Conservation (phyloP, 2,329 filamentous ascomycete species). For the Parascedosporium putredinis region DNA sequence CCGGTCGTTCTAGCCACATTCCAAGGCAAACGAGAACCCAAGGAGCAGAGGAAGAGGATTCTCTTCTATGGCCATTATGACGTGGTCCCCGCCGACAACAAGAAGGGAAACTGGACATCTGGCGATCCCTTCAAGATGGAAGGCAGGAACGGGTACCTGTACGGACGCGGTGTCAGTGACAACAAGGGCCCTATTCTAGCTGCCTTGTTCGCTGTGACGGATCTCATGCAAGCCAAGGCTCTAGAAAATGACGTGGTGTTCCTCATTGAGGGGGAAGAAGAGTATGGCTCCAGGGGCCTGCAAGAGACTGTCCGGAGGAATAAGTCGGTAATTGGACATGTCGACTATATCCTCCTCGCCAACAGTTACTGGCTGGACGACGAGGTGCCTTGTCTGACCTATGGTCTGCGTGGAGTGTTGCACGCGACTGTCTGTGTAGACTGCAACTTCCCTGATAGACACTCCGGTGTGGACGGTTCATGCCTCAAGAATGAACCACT, state of each 20-base stretch:
- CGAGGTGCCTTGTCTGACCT: conserved; percentile 88
- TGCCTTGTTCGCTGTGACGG: conserved; percentile 85
- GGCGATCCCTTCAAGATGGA: conserved; percentile 83
- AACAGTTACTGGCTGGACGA: conserved; percentile 99
- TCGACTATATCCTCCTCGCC: conserved; percentile 90
- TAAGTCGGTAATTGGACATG: conserved; percentile 74
- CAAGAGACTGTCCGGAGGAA: conserved; percentile 69
- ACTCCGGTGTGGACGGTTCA: conserved; percentile 95
- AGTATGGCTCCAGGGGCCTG: conserved; percentile 87
- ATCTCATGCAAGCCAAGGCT: conserved; percentile 72
- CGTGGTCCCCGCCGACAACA: conserved; percentile 81
- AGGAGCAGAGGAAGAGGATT: conserved; percentile 66
- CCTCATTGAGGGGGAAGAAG: conserved; percentile 92
- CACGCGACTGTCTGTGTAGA: conserved; percentile 86
- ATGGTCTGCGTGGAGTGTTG: conserved; percentile 85
- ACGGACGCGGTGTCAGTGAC: conserved; percentile 91
- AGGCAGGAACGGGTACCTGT: conserved; percentile 84
- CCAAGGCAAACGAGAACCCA: conserved; percentile 57
- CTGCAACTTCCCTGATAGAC: conserved; percentile 76
- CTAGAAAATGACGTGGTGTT: conserved; percentile 86
- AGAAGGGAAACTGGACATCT: conserved; percentile 57
- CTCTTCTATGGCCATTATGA: conserved; percentile 98
- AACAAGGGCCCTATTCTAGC: conserved; percentile 96
- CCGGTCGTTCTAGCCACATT: conserved; percentile 92
- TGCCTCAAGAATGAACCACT: conserved; percentile 82